Percentiles rank a stretch among this genome's conserved stretches.
phyloP scores from a whole-genome alignment of 768 basidiomycete species.

The Pulveroboletus ravenelii region DNA sequence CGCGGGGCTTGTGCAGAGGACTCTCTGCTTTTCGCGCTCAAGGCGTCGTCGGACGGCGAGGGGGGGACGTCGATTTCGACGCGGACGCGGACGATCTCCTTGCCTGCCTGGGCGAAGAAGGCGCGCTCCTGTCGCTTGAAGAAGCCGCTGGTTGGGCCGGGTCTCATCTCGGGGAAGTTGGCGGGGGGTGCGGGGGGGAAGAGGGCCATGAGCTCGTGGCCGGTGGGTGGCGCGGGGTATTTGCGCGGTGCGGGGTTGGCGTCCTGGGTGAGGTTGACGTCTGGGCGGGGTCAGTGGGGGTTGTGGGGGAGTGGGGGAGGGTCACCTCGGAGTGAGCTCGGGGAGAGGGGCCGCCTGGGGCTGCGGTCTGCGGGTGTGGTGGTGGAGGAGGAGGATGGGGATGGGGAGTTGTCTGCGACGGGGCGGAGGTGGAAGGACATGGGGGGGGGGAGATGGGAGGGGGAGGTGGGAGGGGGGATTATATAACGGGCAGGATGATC shows the following conservation, averaged over 20 bases:
- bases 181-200: constrained; percentile 70
- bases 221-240: constrained; percentile 73
- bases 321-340: constrained; percentile 57
- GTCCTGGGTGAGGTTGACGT: constrained; percentile 59
- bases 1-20: constrained; percentile 23
- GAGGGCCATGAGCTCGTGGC: constrained; percentile 82
- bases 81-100: constrained; percentile 70
- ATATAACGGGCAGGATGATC: constrained; percentile 30
- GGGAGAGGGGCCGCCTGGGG: constrained; percentile 56
- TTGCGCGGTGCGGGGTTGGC: constrained; percentile 48
- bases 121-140: constrained; percentile 75
- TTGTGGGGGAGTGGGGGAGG: not conserved
- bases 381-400: constrained; percentile 53
- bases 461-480: constrained; percentile 12
- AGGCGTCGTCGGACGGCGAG: constrained; percentile 11
- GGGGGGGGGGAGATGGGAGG: constrained; percentile 40
- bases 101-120: constrained; percentile 75
- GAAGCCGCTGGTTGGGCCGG: constrained; percentile 65
- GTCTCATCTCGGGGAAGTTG: constrained; percentile 48
- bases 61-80: constrained; percentile 59
- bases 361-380: constrained; percentile 44
- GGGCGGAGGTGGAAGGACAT: constrained; percentile 56
- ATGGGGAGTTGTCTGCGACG: constrained; percentile 44
- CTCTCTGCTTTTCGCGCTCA: constrained; percentile 28
- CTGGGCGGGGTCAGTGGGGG: constrained; percentile 34